A percentile compares a stretch with the other conserved stretches of the same genome.
Conservation (phyloP, 768 basidiomycete species). For the Russula sp. region DNA sequence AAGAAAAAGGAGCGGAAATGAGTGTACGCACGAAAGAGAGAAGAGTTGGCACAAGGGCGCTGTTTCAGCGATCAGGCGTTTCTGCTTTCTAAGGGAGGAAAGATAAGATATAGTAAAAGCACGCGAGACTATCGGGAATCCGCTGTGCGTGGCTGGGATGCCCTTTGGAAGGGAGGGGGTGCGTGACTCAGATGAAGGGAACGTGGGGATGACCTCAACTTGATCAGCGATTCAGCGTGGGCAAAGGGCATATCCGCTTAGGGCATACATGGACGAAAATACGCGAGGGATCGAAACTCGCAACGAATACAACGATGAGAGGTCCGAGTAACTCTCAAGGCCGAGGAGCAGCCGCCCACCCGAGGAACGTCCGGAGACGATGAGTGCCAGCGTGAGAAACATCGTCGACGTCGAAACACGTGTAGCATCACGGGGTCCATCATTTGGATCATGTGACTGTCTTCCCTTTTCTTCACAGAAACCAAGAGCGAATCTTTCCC, state of each 20-base stretch:
- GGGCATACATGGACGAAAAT: too few species aligned
- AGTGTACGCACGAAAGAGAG: slow-evolving; percentile 6
- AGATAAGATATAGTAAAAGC: slow-evolving; percentile 13
- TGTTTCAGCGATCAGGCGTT: not conserved
- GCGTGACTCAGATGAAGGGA: not conserved
- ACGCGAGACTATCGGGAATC: slow-evolving; percentile 2
- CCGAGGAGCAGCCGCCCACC: not conserved
- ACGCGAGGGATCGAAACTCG: too few species aligned
- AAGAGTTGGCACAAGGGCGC: not conserved
- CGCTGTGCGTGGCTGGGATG: not conserved
- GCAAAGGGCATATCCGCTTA: slow-evolving; percentile 18
- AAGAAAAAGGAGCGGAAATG: slow-evolving; percentile 14
- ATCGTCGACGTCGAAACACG: slow-evolving; percentile 25
- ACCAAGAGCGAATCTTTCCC: too few species aligned
- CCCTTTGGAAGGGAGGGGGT: not conserved
- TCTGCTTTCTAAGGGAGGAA: not conserved
- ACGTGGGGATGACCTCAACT: not conserved
- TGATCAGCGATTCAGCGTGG: slow-evolving; percentile 15
- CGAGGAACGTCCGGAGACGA: slow-evolving; percentile 12
- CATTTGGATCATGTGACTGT: slow-evolving; percentile 13
- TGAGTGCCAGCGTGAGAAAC: not conserved
- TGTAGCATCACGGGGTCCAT: slow-evolving; percentile 22
- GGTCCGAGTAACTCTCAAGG: not conserved
- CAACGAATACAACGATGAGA: not conserved
- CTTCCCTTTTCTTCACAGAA: too few species aligned